A percentile compares a stretch with the other conserved stretches of the same genome.
These are phyloP conservation scores for Magnolia kwangsiensis DNA, from an alignment of 164 flowering plant species.

Conservation along the genomic window DNA sequence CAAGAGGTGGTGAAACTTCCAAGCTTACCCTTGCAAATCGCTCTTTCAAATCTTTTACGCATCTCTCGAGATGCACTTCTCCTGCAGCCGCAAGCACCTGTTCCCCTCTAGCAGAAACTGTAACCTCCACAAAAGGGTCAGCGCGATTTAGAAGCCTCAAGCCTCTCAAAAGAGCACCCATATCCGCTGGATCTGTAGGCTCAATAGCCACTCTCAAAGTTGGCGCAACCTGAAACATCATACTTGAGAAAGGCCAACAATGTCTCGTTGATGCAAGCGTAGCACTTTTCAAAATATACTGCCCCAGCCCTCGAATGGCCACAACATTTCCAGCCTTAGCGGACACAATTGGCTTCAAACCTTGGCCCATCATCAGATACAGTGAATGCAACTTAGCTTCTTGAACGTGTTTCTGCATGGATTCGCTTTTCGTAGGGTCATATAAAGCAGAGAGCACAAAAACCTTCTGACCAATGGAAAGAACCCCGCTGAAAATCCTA, in stretches of 20 bases:
- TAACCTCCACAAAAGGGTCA: conserved; percentile 91
- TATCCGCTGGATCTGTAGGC: conserved; percentile 84
- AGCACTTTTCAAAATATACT: conserved; percentile 78
- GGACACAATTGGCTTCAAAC: conserved; percentile 58
- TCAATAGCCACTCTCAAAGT: conserved; percentile 82
- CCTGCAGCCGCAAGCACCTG: conserved; percentile 96
- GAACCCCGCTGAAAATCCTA: conserved; percentile 83
- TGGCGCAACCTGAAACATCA: conserved; percentile 86
- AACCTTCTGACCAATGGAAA: conserved; percentile 56
- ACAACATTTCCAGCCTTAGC: conserved; percentile 82
- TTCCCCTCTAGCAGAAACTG: conserved; percentile 86
- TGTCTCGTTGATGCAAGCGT: conserved; percentile 78
- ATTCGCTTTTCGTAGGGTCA: conserved; percentile 69
- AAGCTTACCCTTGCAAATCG: conserved; percentile 79
- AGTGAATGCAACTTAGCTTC: conserved; percentile 70
- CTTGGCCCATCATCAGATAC: conserved; percentile 96
- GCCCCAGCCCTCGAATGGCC: conserved; percentile 87
- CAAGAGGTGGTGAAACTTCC: conserved; percentile 90
- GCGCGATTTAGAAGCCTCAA: conserved; percentile 81
- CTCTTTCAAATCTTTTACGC: conserved; percentile 84
- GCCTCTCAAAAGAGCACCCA: conserved; percentile 73
- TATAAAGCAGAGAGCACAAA: conserved; percentile 85
- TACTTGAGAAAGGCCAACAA: conserved; percentile 96
- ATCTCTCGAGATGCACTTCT: conserved; percentile 90
- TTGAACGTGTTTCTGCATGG: conserved; percentile 70